Conservation (phyloP, 768 basidiomycete species). For the Kwoniella shandongensis region DNA sequence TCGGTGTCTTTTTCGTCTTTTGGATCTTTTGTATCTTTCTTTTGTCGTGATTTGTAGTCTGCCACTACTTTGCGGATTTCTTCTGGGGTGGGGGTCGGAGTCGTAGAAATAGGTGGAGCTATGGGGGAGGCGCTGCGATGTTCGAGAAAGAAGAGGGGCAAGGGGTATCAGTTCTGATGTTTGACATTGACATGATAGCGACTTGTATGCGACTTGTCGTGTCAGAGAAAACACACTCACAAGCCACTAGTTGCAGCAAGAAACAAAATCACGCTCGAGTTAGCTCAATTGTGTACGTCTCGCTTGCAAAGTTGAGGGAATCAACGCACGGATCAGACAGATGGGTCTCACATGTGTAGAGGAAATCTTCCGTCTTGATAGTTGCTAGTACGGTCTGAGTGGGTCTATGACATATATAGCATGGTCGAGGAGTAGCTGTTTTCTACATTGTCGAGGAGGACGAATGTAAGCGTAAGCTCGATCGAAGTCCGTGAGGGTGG, state of each 20-base stretch:
- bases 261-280: conserved; percentile 1
- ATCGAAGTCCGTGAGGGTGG: no score
- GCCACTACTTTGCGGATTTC: conserved; percentile 56
- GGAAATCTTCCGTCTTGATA: conserved; percentile 74
- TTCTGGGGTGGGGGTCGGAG: conserved; percentile 53
- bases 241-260: conserved; percentile 24
- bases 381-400: conserved; percentile 84
- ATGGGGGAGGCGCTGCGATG: conserved; percentile 36
- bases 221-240: no score
- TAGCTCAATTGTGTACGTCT: not conserved
- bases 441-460: conserved; percentile 57
- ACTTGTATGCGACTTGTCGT: no score
- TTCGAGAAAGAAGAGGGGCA: not conserved
- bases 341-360: conserved; percentile 82
- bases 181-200: no score
- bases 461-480: conserved; percentile 1
- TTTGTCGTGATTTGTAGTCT: conserved; percentile 75
- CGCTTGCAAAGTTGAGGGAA: conserved; percentile 36
- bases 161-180: no score
- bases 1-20: conserved; percentile 28
- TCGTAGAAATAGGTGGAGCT: conserved; percentile 50
- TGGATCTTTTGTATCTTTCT: conserved; percentile 56
- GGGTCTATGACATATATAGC: conserved; percentile 64
- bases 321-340: conserved; percentile 73
- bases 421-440: conserved; percentile 73